Evolutionary conservation across 768 basidiomycete species (phyloP), one percentile per base, ranked within the genome.

Genomic region (Mycena albidolilacea): DNA sequence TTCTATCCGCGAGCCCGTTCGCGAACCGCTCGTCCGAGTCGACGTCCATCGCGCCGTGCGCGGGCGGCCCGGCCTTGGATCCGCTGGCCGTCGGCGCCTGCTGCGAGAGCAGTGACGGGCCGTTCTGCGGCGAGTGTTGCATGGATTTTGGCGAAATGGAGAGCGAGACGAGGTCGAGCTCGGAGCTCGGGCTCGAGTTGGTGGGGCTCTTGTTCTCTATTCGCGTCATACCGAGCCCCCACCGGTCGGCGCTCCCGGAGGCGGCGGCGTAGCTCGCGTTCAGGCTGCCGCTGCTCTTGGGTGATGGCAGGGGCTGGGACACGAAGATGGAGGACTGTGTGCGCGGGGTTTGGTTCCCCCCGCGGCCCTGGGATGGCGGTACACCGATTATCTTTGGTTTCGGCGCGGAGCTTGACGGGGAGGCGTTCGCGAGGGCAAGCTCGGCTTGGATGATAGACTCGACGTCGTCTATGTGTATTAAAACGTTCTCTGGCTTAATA

Each of bases 401-500:
- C 85, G 72, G 86, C 41, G 93, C 92, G 80, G 76, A 70, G 39
- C 80, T 77, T 78, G 77, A 41, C 75, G 83, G 79, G 38, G 82
- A 80, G 2, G 79, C 69, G 41, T 80, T 81, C 4, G 85, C 75
- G 75, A 84, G 46, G 75, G 90, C 89, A 66, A 97, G 85, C 81
- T 98, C 97, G 35, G 94, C 86, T 70, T 92, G 89, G 63, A 99
- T 97, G 80, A 99, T 96, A 19, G 90, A 86, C 78, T 99, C 97
- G 76, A 99, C 97, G 79, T 98, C 95, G 79, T 98, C 97, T 78
- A 99, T 98, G 82, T 91, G 93, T 75, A 99, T 96, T 61, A 99
- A 90, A 37, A 99, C 97, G 82, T 99, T 99, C 82, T 99, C 98
- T 0, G 97, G 98, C 81, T 99, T 99, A 74, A 99, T 87, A 82